Conservation (phyloP, 768 basidiomycete genomes). For the Sporobolomyces pararoseus region DNA sequence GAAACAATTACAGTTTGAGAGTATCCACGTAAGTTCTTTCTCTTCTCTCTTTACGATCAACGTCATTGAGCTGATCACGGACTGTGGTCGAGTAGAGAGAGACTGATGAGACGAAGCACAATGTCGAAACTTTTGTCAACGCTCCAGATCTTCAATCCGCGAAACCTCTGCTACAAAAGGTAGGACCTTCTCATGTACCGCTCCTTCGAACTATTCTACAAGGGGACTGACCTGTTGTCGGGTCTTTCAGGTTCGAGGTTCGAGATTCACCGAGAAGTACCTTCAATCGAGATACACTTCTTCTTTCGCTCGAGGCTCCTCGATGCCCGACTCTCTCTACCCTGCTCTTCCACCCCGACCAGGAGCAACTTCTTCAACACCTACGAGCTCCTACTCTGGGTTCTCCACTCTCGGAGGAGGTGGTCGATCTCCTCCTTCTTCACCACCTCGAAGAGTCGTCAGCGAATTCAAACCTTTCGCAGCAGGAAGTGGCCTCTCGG, state of each 20-base stretch:
- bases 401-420: constrained; percentile 7
- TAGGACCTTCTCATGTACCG: constrained; percentile 49
- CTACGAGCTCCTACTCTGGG: constrained; percentile 6
- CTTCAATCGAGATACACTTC: constrained; percentile 58
- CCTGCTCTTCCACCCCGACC: constrained; percentile 31
- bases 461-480: constrained; percentile 84
- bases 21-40: constrained; percentile 62
- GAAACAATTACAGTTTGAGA: constrained; percentile 92
- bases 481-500: constrained; percentile 66
- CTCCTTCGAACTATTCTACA: too few species aligned
- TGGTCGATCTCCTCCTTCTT: constrained; percentile 47
- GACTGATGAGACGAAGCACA: constrained; percentile 79
- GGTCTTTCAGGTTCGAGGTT: constrained; percentile 70
- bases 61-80: background rate
- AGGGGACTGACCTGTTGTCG: too few species aligned
- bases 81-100: constrained; percentile 55
- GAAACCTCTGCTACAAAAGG: constrained; percentile 71
- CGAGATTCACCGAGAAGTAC: constrained; percentile 96
- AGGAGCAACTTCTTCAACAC: constrained; percentile 22
- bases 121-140: constrained; percentile 71
- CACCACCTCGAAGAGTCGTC: constrained; percentile 81
- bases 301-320: constrained; percentile 47
- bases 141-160: constrained; percentile 69
- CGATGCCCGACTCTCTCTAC: constrained; percentile 39
- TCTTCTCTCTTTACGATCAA: background rate